These are phyloP conservation scores for Aciculosporium take DNA, from an alignment of 2,329 filamentous ascomycete genomes.

Conservation along the genomic window DNA sequence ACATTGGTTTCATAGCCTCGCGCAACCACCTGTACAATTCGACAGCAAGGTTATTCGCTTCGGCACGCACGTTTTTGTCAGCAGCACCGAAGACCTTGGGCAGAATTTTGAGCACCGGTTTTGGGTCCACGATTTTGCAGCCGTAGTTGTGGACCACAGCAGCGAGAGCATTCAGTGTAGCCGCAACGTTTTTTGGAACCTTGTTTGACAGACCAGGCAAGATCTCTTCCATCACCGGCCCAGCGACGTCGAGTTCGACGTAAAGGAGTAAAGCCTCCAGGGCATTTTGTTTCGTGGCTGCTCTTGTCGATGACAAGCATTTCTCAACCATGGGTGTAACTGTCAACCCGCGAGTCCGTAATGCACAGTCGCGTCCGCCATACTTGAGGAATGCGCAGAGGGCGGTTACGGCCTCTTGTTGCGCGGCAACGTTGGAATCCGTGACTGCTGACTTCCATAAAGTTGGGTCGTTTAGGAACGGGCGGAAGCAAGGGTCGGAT, in stretches of 20 bases:
- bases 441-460: slow-evolving; percentile 87
- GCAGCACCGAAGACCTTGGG: slow-evolving; percentile 91
- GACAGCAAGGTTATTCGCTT: slow-evolving; percentile 79
- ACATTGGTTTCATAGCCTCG: slow-evolving; percentile 95
- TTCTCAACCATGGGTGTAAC: slow-evolving; percentile 79
- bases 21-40: slow-evolving; percentile 95
- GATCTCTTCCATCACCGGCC: slow-evolving; percentile 79
- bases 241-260: slow-evolving; percentile 76
- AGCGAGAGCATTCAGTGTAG: slow-evolving; percentile 60
- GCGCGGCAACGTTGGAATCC: slow-evolving; percentile 93
- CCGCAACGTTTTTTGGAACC: slow-evolving; percentile 71
- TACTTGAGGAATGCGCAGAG: slow-evolving; percentile 89
- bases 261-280: slow-evolving; percentile 79
- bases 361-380: slow-evolving; percentile 64
- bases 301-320: slow-evolving; percentile 72
- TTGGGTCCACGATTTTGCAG: slow-evolving; percentile 86
- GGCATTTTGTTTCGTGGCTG: slow-evolving; percentile 75
- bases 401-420: slow-evolving; percentile 79
- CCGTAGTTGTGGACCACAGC: slow-evolving; percentile 87
- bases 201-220: slow-evolving; percentile 74
- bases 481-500: slow-evolving; percentile 68
- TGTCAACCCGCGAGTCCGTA: slow-evolving; percentile 62
- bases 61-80: slow-evolving; percentile 94
- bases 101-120: slow-evolving; percentile 73
- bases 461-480: slow-evolving; percentile 71